These are phyloP conservation scores for Ascomycota sp. DNA, from an alignment of 2,329 filamentous ascomycete genomes.

Conservation along the genomic window DNA sequence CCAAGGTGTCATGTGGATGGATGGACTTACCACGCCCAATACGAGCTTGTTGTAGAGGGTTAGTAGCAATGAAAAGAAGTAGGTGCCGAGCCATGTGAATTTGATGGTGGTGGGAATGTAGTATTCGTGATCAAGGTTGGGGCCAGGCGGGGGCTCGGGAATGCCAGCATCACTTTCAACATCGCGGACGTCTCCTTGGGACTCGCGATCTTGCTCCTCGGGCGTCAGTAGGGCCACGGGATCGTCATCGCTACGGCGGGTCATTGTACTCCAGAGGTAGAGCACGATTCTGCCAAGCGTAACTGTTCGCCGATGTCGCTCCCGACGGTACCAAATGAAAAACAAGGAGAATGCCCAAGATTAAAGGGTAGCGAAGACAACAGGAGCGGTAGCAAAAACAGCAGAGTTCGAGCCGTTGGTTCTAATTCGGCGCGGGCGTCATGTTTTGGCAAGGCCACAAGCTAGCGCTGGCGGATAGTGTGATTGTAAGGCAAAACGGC, in stretches of 20 bases:
- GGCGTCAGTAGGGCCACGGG: slow-evolving; percentile 11
- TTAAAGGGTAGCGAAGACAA: too few relatives aligned
- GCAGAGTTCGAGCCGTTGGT: too few relatives aligned
- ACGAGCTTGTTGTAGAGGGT: slow-evolving; percentile 41
- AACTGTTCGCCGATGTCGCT: too few relatives aligned
- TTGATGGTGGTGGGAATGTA: slow-evolving; percentile 22
- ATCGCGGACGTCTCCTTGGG: slow-evolving; percentile 10
- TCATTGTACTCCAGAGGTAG: slow-evolving; percentile 9
- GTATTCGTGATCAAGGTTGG: slow-evolving; percentile 23
- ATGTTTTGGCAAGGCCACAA: too few relatives aligned
- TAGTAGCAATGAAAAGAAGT: slow-evolving; percentile 27
- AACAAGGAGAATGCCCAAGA: too few relatives aligned
- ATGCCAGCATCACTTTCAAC: slow-evolving; percentile 12
- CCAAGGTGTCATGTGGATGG: not conserved
- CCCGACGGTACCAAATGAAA: too few relatives aligned
- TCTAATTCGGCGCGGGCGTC: too few relatives aligned
- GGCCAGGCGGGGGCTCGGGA: slow-evolving; percentile 9
- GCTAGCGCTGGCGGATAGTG: too few relatives aligned
- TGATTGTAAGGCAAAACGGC: too few relatives aligned
- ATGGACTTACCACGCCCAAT: slow-evolving; percentile 23
- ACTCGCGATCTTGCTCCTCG: slow-evolving; percentile 12
- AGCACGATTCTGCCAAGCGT: too few relatives aligned
- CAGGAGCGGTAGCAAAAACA: too few relatives aligned
- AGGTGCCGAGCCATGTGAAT: slow-evolving; percentile 28
- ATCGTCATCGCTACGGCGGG: slow-evolving; percentile 12